Base-by-base conservation (phyloP, 306 rosid species). In the Arachis stenosperma region DNA sequence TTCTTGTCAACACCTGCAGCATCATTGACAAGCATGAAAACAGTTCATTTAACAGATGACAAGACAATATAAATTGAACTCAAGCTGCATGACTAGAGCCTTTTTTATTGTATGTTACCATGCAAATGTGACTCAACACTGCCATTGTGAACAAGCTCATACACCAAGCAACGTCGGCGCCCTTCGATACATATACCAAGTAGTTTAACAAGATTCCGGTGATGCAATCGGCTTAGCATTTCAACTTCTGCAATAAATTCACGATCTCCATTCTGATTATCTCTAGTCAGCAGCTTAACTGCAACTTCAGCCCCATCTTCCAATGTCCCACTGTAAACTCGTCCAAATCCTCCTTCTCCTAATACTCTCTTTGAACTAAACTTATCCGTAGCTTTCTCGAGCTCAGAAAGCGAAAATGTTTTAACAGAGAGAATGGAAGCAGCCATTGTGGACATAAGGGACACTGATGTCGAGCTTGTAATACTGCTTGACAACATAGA, bases 331-430 rank as follows among this genome's bases (percentile, higher is more conserved):
- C 50, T 78, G 82, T 88, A 93, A 69, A 93, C 98, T 57, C 96
- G 88, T 53, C 98, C 97, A 89, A 93, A 93, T 76, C 98, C 98
- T 71, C 98, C 98, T 89, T 90, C 98, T 59, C 98, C 98, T 69
- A 93, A 78, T 71, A 93, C 74, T 78, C 93, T 81, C 86, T 84
- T 87, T 51, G 96, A 86, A 78, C 80, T 90, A 78, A 93, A 93
- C 74, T 86, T 90, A 60, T 86, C 84, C 37, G 98, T 93, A 65
- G 98, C 97, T 81, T 86, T 89, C 84, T 90, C 98, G 73, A 93
- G 81, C 82, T 88, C 98, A 2, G 96, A 76, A 68, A 86, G 87
- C 8, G 89, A 40, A 82, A 93, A 93, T 43, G 93, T 87, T 86
- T 84, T 93, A 55, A 86, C 93, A 76, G 98, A 90, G 67, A 81